Base-by-base conservation (phyloP, 306 rosid species). In the Medicago lupulina region DNA sequence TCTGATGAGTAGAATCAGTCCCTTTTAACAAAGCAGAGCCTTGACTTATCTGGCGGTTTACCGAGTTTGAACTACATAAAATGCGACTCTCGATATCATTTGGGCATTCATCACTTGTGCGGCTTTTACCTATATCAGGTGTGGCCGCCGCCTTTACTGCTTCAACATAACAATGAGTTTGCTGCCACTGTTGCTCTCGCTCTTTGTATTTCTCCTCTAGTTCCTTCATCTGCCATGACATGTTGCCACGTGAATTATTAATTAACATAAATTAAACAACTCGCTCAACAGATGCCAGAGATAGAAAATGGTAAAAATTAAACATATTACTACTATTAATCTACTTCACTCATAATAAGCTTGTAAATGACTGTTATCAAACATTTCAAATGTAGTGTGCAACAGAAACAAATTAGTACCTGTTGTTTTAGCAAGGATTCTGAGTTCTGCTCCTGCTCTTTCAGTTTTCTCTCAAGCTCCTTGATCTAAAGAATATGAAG, bases 391-490 rank as follows among this genome's bases (percentile, higher is more conserved):
- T 38, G 28, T 62, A 18, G 44, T 51, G 11, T 43, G 28, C 38
- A 57, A 31, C 73, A 68, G 9, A 21, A 58, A 73, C 13, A 53
- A 63, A 79, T 62, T 11, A 18, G 25, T 50, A 92, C 97, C 96
- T 87, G 90, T 59, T 87, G 90, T 73, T 76, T 81, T 76, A 88
- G 89, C 77, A 86, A 54, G 67, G 83, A 66, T 66, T 85, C 88
- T 55, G 87, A 78, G 53, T 54, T 80, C 70, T 72, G 86, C 73
- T 90, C 92, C 68, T 88, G 87, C 76, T 90, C 96, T 80, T 66
- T 88, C 77, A 92, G 74, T 87, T 87, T 90, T 73, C 77, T 85
- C 86, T 92, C 96, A 16, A 90, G 88, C 67, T 88, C 97, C 57
- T 74, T 80, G 46, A 92, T 74, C 97, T 92, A 78, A 77, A 74